Base-by-base conservation (phyloP, 306 rosid species). In the Vicia villosa region DNA sequence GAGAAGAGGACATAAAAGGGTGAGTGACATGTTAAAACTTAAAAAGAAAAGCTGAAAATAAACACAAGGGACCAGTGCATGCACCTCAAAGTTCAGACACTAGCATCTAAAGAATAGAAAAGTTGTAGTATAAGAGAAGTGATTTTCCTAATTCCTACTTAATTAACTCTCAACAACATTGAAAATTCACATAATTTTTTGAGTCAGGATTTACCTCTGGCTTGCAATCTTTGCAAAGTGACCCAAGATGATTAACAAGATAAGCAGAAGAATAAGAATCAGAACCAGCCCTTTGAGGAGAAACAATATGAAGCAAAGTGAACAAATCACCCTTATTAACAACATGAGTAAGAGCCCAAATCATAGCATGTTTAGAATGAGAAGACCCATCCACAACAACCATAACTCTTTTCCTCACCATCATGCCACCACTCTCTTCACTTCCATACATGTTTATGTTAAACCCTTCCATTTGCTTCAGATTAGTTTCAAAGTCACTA, bases 341-440 rank as follows among this genome's bases (percentile, higher is more conserved):
- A 0, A 87, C 81, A 80, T 94, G 92, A 2, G 92, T 87, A 61
- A 94, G 95, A 8, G 99, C 97, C 99, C 99, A 94, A 82, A 88
- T 73, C 85, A 91, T 83, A 36, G 99, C 99, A 81, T 89, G 95
- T 64, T 82, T 91, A 40, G 99, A 89, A 64, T 89, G 87, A 14
- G 89, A 74, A 37, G 91, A 57, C 3, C 72, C 85, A 80, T 94
- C 99, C 74, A 94, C 92, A 52, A 89, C 85, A 7, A 91, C 96
- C 99, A 94, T 91, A 74, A 89, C 96, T 71, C 99, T 88, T 78
- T 94, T 94, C 82, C 78, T 94, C 68, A 78, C 83, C 37, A 28
- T 63, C 16, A 74, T 21, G 26, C 86, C 88, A 72, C 84, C 81
- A 72, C 68, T 77, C 21, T 61, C 81, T 5, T 72, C 85, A 14